phyloP scores from a whole-genome alignment of 306 rosid species.

The Cucurbita pepo region DNA sequence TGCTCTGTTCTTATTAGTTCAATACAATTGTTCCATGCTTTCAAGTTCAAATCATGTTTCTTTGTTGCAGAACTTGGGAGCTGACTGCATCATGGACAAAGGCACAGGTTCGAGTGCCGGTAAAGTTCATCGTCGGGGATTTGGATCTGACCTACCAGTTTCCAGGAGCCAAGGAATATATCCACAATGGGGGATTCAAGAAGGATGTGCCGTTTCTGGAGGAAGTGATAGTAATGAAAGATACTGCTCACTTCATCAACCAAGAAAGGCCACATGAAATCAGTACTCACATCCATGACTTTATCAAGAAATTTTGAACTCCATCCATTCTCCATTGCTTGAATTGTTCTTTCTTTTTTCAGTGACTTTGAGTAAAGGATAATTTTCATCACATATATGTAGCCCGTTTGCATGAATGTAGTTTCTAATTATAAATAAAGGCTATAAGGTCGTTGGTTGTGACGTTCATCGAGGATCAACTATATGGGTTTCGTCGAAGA shows the following conservation, averaged over 20 bases:
- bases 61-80: not conserved
- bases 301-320: not conserved
- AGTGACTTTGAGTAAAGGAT: not conserved
- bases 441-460: too few species aligned
- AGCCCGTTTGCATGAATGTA: too few species aligned
- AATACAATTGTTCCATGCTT: not conserved
- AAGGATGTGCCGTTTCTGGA: not conserved
- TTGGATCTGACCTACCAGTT: not conserved
- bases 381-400: too few species aligned
- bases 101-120: not conserved
- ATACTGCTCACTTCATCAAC: slow-evolving; percentile 1
- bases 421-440: too few species aligned
- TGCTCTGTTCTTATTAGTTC: not conserved
- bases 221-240: not conserved
- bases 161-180: not conserved
- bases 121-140: not conserved
- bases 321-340: not conserved
- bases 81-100: not conserved
- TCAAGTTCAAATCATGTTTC: too few species aligned
- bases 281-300: not conserved
- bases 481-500: too few species aligned
- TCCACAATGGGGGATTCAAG: not conserved
- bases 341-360: not conserved
- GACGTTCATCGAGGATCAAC: too few species aligned
- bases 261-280: slow-evolving; percentile 4